Percentiles rank a stretch among this genome's conserved stretches.
Conservation (phyloP, 352 stramenopile genomes). For the Globisporangium uncinulatum region DNA sequence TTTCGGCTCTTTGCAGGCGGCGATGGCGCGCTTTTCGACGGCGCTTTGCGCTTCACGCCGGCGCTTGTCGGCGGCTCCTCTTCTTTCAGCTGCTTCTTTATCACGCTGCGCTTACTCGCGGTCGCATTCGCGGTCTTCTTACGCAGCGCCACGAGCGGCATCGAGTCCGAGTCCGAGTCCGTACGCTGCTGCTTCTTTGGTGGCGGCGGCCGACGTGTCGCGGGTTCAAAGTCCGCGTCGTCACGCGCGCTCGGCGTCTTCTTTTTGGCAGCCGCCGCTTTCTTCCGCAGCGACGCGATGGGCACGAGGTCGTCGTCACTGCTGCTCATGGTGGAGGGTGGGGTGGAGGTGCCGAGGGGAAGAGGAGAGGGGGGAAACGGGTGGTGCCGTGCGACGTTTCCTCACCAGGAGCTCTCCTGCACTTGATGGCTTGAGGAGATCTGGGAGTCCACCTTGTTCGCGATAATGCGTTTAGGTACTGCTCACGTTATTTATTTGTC, state of each 20-base stretch:
- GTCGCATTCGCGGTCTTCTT: conserved; percentile 46
- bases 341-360: neutral
- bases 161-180: conserved; percentile 73
- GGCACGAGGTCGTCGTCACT: conserved; percentile 76
- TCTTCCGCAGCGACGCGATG: conserved; percentile 66
- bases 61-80: conserved; percentile 1
- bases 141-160: conserved; percentile 67
- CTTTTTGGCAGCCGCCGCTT: conserved; percentile 13
- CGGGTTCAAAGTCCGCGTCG: conserved; percentile 12
- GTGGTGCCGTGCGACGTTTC: neutral
- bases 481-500: no score
- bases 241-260: conserved; percentile 19
- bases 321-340: conserved; percentile 38
- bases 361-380: neutral
- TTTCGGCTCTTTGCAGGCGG: conserved; percentile 37
- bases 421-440: neutral
- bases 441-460: neutral
- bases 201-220: conserved; percentile 9
- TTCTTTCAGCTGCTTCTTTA: conserved; percentile 10
- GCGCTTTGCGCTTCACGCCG: conserved; percentile 53
- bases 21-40: conserved; percentile 10
- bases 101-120: neutral
- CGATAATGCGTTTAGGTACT: no score
- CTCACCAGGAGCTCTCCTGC: neutral
- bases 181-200: conserved; percentile 17